Conservation (phyloP, 441 rosid genomes). For the Breynia disticha region DNA sequence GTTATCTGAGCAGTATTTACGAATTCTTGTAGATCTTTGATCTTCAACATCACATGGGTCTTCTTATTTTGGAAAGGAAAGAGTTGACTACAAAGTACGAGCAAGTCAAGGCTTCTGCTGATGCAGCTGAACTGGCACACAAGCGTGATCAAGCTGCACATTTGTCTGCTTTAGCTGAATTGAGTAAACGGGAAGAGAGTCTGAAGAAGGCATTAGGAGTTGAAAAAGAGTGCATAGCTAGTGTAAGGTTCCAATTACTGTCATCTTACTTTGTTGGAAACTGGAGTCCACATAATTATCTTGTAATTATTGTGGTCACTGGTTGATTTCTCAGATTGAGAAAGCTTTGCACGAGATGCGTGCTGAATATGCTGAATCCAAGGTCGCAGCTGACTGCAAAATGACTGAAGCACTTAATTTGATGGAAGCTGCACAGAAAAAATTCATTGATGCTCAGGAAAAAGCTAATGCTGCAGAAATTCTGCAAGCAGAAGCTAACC, state of each 20-base stretch:
- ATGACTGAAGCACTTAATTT: slow-evolving; percentile 54
- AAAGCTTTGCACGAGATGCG: slow-evolving; percentile 95
- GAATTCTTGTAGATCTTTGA: slow-evolving; percentile 53
- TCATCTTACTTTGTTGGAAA: neutral
- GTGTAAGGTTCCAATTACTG: slow-evolving; percentile 40
- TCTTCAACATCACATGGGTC: slow-evolving; percentile 93
- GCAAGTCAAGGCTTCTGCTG: slow-evolving; percentile 55
- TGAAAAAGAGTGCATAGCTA: slow-evolving; percentile 72
- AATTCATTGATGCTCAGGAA: slow-evolving; percentile 49
- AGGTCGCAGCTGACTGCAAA: slow-evolving; percentile 67
- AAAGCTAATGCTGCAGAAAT: slow-evolving; percentile 61
- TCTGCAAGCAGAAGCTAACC: slow-evolving; percentile 58
- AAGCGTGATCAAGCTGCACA: slow-evolving; percentile 59
- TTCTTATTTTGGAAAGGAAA: slow-evolving; percentile 69
- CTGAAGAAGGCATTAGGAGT: slow-evolving; percentile 78
- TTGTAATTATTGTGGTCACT: slow-evolving; percentile 5
- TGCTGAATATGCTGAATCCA: slow-evolving; percentile 79
- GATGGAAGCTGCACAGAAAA: slow-evolving; percentile 68
- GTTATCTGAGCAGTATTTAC: neutral
- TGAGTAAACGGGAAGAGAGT: slow-evolving; percentile 67
- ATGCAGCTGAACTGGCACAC: slow-evolving; percentile 46
- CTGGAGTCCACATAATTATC: neutral
- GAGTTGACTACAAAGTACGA: slow-evolving; percentile 47
- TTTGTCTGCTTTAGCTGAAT: slow-evolving; percentile 55
- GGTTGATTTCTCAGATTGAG: slow-evolving; percentile 50